Evolutionary conservation across 805 yeast species (phyloP).

Genomic region (Clavispora vitiphila): DNA sequence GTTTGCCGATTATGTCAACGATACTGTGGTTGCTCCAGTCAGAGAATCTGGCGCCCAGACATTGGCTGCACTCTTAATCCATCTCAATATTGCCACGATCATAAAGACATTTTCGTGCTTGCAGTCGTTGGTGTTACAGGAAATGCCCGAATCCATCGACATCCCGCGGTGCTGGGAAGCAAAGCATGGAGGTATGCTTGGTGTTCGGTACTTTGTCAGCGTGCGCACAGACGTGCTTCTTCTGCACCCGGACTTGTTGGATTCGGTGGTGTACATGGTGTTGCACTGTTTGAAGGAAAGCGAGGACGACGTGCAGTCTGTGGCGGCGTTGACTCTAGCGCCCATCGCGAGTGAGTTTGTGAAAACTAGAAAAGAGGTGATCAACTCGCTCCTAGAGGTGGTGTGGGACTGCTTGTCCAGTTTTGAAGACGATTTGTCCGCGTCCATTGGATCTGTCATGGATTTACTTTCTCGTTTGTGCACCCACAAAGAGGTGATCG

Average conservation of each 20-base stretch:
- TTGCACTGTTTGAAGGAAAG: conserved; percentile 71
- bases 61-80: conserved; percentile 80
- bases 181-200: conserved; percentile 96
- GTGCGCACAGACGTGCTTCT: conserved; percentile 77
- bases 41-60: conserved; percentile 96
- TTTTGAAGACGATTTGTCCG: conserved; percentile 86
- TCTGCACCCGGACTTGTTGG: conserved; percentile 52
- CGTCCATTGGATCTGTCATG: conserved; percentile 95
- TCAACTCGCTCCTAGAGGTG: conserved; percentile 51
- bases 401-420: conserved; percentile 89
- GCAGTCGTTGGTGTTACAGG: conserved; percentile 66
- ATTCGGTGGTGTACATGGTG: conserved; percentile 76
- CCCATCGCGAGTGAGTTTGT: conserved; percentile 91
- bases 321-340: conserved; percentile 86
- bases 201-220: conserved; percentile 85
- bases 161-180: conserved; percentile 84
- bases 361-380: conserved; percentile 48
- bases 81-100: conserved; percentile 57
- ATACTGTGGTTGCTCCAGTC: conserved; percentile 97
- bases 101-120: conserved; percentile 61
- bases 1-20: conserved; percentile 95
- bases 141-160: conserved; percentile 36
- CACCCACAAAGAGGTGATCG: conserved; percentile 71
- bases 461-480: conserved; percentile 86
- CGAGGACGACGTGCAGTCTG: conserved; percentile 96